These are phyloP conservation scores for Tylopilus vinaceipallidus DNA, from an alignment of 768 basidiomycete species.

Conservation along the genomic window DNA sequence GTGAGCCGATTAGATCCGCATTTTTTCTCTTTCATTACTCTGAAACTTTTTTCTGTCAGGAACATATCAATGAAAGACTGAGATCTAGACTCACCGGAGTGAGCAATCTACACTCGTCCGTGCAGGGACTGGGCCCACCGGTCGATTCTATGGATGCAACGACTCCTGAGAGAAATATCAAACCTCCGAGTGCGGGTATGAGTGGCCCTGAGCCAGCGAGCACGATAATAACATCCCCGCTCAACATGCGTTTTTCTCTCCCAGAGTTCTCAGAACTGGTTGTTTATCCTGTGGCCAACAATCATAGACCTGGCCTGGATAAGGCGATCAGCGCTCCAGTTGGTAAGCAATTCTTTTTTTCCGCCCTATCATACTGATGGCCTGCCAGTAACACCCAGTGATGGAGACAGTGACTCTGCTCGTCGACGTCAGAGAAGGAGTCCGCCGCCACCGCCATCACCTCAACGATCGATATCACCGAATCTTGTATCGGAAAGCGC, in stretches of 20 bases:
- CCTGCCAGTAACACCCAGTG: neutral
- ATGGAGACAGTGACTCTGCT: neutral
- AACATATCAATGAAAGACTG: neutral
- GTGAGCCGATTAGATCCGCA: neutral
- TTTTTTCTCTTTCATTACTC: neutral
- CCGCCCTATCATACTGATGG: neutral
- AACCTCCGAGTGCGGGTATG: neutral
- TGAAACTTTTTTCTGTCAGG: slow-evolving; percentile 4
- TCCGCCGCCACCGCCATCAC: neutral
- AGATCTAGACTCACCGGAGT: slow-evolving; percentile 1
- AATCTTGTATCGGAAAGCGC: neutral
- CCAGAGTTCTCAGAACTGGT: neutral
- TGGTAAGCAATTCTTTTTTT: neutral
- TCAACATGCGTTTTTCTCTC: neutral
- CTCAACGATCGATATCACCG: neutral
- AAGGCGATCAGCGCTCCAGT: slow-evolving; percentile 1
- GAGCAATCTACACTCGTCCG: neutral
- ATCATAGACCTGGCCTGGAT: neutral
- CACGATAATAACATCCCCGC: neutral
- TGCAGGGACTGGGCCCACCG: neutral
- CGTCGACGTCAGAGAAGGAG: slow-evolving; percentile 1
- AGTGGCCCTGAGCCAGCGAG: neutral
- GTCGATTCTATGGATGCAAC: neutral
- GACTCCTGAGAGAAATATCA: neutral
- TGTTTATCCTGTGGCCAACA: neutral